These are phyloP conservation scores for Phoma sp. DNA, from an alignment of 2,329 filamentous ascomycete genomes.

Conservation along the genomic window DNA sequence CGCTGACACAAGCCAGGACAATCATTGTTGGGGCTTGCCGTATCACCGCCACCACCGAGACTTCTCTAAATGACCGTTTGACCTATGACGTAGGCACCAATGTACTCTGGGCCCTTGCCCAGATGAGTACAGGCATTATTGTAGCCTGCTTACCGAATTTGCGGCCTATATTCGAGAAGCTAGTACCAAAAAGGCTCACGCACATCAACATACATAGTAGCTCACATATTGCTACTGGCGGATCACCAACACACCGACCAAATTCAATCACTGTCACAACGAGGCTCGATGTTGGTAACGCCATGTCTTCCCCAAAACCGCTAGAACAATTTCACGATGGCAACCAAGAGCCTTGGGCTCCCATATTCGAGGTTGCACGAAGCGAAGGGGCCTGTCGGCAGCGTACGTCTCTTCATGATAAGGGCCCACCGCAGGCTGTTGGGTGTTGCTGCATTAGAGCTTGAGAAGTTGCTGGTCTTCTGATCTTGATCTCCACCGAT, in stretches of 20 bases:
- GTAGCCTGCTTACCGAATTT: constrained; percentile 33
- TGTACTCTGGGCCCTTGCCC: constrained; percentile 29
- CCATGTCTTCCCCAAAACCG: not conserved
- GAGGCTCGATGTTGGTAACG: constrained; percentile 23
- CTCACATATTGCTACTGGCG: not conserved
- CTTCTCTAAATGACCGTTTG: constrained; percentile 13
- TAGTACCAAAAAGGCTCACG: constrained; percentile 21
- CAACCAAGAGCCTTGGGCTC: constrained; percentile 15
- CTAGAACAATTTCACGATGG: constrained; percentile 18
- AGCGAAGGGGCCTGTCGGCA: constrained; percentile 3
- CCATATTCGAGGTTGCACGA: constrained; percentile 26
- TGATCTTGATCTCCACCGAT: not conserved
- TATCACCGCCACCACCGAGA: not conserved
- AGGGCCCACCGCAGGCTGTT: constrained; percentile 1
- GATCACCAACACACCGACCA: not conserved
- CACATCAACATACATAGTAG: not conserved
- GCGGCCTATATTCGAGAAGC: constrained; percentile 32
- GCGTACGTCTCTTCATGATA: not conserved
- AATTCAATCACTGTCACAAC: constrained; percentile 29
- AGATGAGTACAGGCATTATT: constrained; percentile 33
- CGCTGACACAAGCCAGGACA: not conserved
- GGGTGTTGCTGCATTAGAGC: constrained; percentile 1
- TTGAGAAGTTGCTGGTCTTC: not conserved
- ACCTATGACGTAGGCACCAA: constrained; percentile 23
- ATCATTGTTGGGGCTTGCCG: constrained; percentile 5